phyloP scores from a whole-genome alignment of 2,329 filamentous ascomycete genomes.

The Trichoderma cornu-damae region DNA sequence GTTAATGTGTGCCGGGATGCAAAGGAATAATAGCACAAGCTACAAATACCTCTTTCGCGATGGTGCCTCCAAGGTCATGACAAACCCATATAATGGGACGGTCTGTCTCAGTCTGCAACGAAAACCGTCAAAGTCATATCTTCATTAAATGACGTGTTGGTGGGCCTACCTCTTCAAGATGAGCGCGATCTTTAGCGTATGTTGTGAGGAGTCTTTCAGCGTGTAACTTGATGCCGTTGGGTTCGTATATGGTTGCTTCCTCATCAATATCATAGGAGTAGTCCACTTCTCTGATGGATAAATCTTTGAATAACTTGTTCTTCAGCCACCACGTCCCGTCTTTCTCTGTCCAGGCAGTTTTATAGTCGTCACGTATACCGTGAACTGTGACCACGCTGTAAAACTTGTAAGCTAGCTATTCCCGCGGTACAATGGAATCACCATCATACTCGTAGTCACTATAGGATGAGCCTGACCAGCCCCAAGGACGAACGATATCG shows the following conservation, averaged over 20 bases:
- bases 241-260: neutral
- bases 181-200: neutral
- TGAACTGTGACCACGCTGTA: conserved; percentile 19
- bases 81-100: neutral
- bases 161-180: neutral
- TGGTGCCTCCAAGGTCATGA: neutral
- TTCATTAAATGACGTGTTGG: neutral
- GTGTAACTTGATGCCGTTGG: neutral
- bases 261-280: neutral
- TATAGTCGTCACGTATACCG: conserved; percentile 18
- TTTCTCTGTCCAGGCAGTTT: conserved; percentile 7
- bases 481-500: neutral
- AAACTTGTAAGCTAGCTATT: too few relatives aligned
- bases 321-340: neutral
- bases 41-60: neutral
- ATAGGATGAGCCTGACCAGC: neutral
- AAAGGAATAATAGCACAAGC: neutral
- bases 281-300: neutral
- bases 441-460: neutral
- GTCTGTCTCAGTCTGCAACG: neutral
- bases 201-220: neutral
- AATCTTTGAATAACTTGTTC: neutral
- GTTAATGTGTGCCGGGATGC: neutral
- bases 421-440: neutral
- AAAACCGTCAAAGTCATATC: neutral